Percentiles rank a stretch among this genome's conserved stretches.
phyloP scores from a whole-genome alignment of 805 yeast species.

The Candida golubevii region DNA sequence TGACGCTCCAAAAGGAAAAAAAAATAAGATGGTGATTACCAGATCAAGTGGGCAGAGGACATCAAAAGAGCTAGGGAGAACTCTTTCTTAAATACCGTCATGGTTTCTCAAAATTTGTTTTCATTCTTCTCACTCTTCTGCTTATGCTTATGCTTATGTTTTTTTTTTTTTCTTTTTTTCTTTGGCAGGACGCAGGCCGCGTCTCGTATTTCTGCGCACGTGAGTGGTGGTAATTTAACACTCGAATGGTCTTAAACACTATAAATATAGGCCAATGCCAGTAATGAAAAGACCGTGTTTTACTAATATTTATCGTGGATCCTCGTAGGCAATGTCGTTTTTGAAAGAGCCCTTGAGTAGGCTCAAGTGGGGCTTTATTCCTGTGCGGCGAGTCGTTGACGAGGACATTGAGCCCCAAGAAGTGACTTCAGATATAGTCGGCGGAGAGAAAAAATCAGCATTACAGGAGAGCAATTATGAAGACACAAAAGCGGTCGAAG shows the following conservation, averaged over 20 bases:
- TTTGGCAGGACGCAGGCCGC: neutral
- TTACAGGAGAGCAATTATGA: conserved; percentile 14
- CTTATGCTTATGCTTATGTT: too few species aligned
- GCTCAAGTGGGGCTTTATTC: conserved; percentile 34
- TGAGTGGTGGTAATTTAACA: conserved; percentile 1
- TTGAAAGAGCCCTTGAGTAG: conserved; percentile 14
- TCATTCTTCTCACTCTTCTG: too few species aligned
- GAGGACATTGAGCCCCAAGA: conserved; percentile 17
- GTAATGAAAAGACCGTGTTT: too few species aligned
- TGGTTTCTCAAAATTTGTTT: too few species aligned
- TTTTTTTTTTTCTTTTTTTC: too few species aligned
- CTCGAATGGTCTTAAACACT: neutral
- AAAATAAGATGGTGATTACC: too few species aligned
- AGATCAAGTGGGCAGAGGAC: too few species aligned
- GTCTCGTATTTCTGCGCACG: conserved; percentile 6
- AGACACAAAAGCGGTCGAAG: neutral
- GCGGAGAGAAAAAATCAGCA: neutral
- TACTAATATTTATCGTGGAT: neutral
- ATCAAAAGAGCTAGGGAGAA: too few species aligned
- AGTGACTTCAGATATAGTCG: neutral
- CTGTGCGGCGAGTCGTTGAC: conserved; percentile 31
- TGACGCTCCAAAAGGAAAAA: too few species aligned
- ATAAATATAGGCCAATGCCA: too few species aligned
- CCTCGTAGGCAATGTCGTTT: conserved; percentile 4
- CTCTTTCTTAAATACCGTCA: neutral